Percentiles rank a stretch among this genome's conserved stretches.
phyloP scores from a whole-genome alignment of 345 rosid genomes.

The Brassica carinata region DNA sequence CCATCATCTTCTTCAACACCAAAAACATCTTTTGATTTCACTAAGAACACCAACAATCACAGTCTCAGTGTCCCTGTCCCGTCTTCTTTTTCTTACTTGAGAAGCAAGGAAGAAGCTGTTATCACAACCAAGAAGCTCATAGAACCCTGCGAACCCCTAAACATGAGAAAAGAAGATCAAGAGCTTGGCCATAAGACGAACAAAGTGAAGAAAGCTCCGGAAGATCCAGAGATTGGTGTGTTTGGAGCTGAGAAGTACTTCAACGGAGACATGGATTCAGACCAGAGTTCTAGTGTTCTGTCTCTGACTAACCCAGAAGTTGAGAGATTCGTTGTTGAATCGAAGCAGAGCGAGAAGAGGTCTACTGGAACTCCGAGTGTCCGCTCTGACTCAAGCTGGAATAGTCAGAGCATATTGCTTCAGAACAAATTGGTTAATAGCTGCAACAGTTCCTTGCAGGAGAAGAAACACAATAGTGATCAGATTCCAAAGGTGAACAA shows the following conservation, averaged over 20 bases:
- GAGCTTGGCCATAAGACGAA: slow-evolving; percentile 6
- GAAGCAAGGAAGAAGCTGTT: slow-evolving; percentile 45
- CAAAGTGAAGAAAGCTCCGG: slow-evolving; percentile 41
- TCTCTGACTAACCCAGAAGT: slow-evolving; percentile 36
- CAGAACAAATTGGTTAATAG: slow-evolving; percentile 33
- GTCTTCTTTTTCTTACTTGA: slow-evolving; percentile 45
- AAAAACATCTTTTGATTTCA: slow-evolving; percentile 40
- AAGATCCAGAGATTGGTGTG: slow-evolving; percentile 77
- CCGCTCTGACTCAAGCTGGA: slow-evolving; percentile 69
- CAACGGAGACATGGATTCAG: slow-evolving; percentile 58
- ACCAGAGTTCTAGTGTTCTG: slow-evolving; percentile 43
- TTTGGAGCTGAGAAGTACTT: slow-evolving; percentile 90
- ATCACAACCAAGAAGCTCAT: slow-evolving; percentile 44
- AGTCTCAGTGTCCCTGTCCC: neutral
- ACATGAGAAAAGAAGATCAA: slow-evolving; percentile 5
- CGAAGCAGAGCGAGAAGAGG: slow-evolving; percentile 23
- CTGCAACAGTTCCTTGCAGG: slow-evolving; percentile 32
- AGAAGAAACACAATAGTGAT: slow-evolving; percentile 31
- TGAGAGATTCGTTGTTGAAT: slow-evolving; percentile 26
- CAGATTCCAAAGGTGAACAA: slow-evolving; percentile 37
- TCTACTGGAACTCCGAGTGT: slow-evolving; percentile 54
- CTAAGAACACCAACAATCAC: slow-evolving; percentile 17
- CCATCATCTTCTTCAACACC: slow-evolving; percentile 40
- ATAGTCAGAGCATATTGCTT: slow-evolving; percentile 66
- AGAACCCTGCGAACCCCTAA: slow-evolving; percentile 34